phyloP scores from a whole-genome alignment of 148 eudicot species.

The Chenopodium suecicum region DNA sequence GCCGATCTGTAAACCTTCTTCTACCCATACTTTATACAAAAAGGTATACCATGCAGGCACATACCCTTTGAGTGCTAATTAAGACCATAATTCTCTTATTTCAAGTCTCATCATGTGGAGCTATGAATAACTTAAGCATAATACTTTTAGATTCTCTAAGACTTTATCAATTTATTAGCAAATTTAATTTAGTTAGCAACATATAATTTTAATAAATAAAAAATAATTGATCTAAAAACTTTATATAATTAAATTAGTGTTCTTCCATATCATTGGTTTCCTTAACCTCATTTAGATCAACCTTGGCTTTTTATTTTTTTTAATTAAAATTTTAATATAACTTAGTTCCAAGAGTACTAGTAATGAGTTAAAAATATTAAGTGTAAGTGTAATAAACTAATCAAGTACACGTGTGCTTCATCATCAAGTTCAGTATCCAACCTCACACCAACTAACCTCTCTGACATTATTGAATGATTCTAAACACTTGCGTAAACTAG shows the following conservation, averaged over 20 bases:
- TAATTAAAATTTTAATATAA: too few species aligned
- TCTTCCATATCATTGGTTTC: too few species aligned
- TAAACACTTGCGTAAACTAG: background rate
- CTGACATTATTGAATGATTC: slow-evolving; percentile 22
- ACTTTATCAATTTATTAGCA: background rate
- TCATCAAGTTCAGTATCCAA: slow-evolving; percentile 31
- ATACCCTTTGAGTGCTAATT: background rate
- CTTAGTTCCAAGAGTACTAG: background rate
- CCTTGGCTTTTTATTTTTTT: too few species aligned
- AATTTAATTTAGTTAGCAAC: too few species aligned
- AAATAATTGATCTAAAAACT: too few species aligned
- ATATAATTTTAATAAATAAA: too few species aligned
- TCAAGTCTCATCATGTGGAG: background rate
- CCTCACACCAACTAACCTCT: slow-evolving; percentile 29
- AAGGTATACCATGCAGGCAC: background rate
- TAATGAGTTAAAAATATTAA: background rate
- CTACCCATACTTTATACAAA: too few species aligned
- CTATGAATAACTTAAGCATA: background rate
- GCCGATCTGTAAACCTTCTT: too few species aligned
- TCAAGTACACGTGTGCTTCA: slow-evolving; percentile 35
- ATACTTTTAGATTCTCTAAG: background rate
- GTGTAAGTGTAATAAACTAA: slow-evolving; percentile 21
- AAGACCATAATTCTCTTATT: background rate
- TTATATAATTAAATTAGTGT: too few species aligned
- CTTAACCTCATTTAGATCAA: too few species aligned